A percentile compares a stretch with the other conserved stretches of the same genome.
Evolutionary conservation across 176 grass and related monocot genomes (phyloP).

Genomic region (Musa schizocarpa): DNA sequence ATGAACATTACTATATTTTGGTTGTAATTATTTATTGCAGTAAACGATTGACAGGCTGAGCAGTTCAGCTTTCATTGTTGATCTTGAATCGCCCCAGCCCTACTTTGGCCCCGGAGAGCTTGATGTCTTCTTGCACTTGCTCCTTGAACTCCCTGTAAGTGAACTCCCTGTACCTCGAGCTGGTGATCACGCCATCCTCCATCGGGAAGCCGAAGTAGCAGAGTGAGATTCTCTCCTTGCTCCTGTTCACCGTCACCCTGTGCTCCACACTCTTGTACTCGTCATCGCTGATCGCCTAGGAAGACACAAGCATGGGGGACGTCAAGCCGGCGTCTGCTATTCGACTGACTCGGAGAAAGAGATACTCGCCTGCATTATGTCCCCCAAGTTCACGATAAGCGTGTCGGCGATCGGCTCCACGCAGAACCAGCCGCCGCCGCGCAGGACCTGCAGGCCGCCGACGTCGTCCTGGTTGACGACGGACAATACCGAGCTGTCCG

Average conservation of each 20-base stretch:
- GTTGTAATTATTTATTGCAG: no score
- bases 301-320: not conserved
- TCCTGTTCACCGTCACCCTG: conserved; percentile 41
- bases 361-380: conserved; percentile 42
- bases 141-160: conserved; percentile 50
- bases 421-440: conserved; percentile 26
- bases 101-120: conserved; percentile 47
- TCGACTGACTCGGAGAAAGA: not conserved
- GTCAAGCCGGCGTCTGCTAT: not conserved
- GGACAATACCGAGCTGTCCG: conserved; percentile 71
- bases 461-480: conserved; percentile 47
- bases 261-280: conserved; percentile 44
- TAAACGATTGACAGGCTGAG: not conserved
- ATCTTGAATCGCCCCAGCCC: conserved; percentile 55
- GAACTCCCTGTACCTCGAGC: conserved; percentile 41
- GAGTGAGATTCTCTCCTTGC: conserved; percentile 40
- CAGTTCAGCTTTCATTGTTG: not conserved
- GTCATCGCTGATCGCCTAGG: conserved; percentile 45
- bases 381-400: conserved; percentile 63
- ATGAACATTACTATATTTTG: no score
- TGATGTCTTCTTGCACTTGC: conserved; percentile 62
- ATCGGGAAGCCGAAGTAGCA: conserved; percentile 73
- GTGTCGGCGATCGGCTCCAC: conserved; percentile 22
- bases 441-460: conserved; percentile 53
- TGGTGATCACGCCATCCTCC: conserved; percentile 32